Evolutionary conservation across 1,284 basidiomycete species (phyloP), one percentile per base, ranked within the genome.

Genomic region (Microbotryum intermedium): DNA sequence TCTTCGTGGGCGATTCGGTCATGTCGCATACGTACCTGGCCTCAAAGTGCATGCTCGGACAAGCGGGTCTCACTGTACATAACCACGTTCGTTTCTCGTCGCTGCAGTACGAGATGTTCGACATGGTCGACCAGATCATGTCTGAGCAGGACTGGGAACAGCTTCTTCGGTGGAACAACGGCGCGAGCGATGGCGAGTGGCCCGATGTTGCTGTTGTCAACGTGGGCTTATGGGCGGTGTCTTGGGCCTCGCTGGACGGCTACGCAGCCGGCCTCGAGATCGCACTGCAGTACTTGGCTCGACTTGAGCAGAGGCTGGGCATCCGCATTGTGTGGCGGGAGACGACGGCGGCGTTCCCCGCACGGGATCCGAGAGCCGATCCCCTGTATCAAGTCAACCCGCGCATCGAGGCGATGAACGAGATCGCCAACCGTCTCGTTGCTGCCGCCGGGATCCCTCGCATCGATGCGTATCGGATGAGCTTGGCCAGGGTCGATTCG

Each of bases 31-130:
- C 57, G 30, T 58, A 28, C 51, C 28, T 53, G 42, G 50, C 57
- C n/a, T 39, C 53, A 13, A 20, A 26, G n/a, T 58, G 57, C 48
- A 23, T 58, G 26, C n/a, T 57, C 42, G 55, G 45, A 4, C 55
- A 57, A 30, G 46, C 30, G 23, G 28, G 16, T 13, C 29, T 47
- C n/a, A 13, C 8, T 21, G 29, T 47, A 21, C 13, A 8, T 11
- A 39, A 49, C 6, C 57, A 58, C 45, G 18, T 58, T 1, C 50
- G 51, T 16, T 58, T 58, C 51, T n/a, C 10, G 11, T 49, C 30
- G 23, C n/a, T 58, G 28, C 57, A 58, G 57, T 58, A 58, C 57
- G 51, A 58, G 51, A 26, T 29, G 51, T 42, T 58, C 21, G 45
- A 45, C n/a, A 11, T 48, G 25, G 42, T 29, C 6, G 34, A 39